Evolutionary conservation across 306 rosid species (phyloP).

Genomic region (Acacia melanoxylon): DNA sequence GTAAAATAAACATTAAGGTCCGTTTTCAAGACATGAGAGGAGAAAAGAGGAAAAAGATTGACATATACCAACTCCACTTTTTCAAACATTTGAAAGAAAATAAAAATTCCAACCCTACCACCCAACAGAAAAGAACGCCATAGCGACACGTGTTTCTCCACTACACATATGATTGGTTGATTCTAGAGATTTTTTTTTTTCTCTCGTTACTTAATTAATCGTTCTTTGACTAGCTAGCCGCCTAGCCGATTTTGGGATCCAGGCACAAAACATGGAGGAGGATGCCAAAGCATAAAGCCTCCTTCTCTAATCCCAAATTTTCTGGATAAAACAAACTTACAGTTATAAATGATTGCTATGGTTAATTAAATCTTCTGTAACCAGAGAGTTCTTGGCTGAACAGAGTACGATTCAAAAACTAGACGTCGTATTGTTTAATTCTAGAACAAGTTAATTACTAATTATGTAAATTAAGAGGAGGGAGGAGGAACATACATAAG

Average conservation of each 20-base stretch:
- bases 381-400: no score
- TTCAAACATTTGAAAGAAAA: not conserved
- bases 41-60: not conserved
- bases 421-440: not conserved
- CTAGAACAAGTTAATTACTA: no score
- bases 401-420: no score
- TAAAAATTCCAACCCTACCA: not conserved
- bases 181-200: not conserved
- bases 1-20: not conserved
- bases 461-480: no score
- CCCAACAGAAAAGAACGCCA: not conserved
- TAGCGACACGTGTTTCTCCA: not conserved
- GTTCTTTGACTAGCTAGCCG: not conserved
- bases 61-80: not conserved
- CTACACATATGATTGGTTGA: no score
- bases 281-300: not conserved
- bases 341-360: not conserved
- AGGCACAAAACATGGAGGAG: not conserved
- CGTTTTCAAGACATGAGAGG: not conserved
- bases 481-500: slow-evolving; percentile 58
- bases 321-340: not conserved
- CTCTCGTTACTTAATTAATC: not conserved
- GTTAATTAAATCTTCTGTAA: no score
- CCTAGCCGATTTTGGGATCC: not conserved
- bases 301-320: not conserved